Conservation (phyloP, 2,329 filamentous ascomycete genomes). For the Akanthomyces dipterigenus region DNA sequence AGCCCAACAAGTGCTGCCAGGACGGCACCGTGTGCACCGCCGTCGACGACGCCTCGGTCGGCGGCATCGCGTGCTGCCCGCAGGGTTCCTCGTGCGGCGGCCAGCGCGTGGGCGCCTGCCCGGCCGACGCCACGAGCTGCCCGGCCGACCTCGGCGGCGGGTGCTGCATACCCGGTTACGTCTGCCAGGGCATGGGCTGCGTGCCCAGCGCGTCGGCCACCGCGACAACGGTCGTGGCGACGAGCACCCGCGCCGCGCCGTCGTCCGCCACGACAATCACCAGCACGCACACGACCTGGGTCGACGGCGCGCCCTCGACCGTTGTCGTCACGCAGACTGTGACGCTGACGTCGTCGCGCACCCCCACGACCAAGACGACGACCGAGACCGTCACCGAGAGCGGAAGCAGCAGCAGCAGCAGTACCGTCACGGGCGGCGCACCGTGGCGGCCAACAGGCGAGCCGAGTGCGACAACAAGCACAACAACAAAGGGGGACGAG, state of each 20-base stretch:
- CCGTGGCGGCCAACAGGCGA: constrained; percentile 41
- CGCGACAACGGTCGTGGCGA: constrained; percentile 13
- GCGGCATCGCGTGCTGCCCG: constrained; percentile 70
- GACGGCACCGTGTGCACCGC: constrained; percentile 58
- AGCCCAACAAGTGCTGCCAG: constrained; percentile 66
- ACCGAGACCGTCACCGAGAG: constrained; percentile 29
- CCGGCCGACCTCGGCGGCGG: constrained; percentile 60
- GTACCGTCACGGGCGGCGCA: constrained; percentile 34
- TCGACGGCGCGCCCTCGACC: constrained; percentile 31
- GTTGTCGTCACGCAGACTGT: constrained; percentile 35
- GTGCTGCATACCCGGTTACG: constrained; percentile 67
- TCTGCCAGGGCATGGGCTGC: constrained; percentile 64
- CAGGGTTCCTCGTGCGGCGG: constrained; percentile 57
- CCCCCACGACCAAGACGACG: constrained; percentile 31
- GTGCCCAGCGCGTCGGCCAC: constrained; percentile 28
- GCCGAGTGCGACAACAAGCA: constrained; percentile 6
- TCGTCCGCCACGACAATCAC: constrained; percentile 28
- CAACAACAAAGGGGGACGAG: constrained; percentile 33
- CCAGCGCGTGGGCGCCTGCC: constrained; percentile 55
- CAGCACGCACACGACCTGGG: constrained; percentile 31
- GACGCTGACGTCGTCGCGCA: constrained; percentile 29
- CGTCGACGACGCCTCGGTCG: constrained; percentile 55
- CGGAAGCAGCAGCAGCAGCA: constrained; percentile 20
- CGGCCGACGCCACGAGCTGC: constrained; percentile 57
- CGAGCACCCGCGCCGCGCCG: constrained; percentile 14